Conservation (phyloP, 2,329 filamentous ascomycete genomes). For the Rutstroemia sydowiana region DNA sequence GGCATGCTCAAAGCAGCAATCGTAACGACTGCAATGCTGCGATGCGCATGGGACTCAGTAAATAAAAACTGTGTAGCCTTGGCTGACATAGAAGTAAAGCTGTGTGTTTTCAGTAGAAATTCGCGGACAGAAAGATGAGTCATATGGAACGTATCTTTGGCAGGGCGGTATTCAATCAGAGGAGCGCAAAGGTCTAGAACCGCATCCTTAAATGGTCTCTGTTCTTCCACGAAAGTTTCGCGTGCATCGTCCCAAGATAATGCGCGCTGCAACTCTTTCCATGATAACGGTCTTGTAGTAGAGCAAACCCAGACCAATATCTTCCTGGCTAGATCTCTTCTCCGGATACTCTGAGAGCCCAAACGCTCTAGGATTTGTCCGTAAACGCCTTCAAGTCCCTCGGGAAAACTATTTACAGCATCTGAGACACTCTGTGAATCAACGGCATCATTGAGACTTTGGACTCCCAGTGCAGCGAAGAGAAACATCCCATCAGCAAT, state of each 20-base stretch:
- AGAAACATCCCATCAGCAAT: slow-evolving; percentile 4
- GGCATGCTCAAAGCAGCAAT: background rate
- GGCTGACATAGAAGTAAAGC: slow-evolving; percentile 5
- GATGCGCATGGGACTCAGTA: slow-evolving; percentile 3
- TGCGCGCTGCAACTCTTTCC: slow-evolving; percentile 6
- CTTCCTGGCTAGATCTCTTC: background rate
- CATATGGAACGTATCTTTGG: background rate
- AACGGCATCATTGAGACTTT: slow-evolving; percentile 2
- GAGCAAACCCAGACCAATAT: slow-evolving; percentile 5
- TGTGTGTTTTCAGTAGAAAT: background rate
- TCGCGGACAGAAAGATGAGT: slow-evolving; percentile 2
- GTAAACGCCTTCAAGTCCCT: slow-evolving; percentile 2
- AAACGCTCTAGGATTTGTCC: slow-evolving; percentile 3
- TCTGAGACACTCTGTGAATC: slow-evolving; percentile 1
- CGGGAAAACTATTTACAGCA: slow-evolving; percentile 1
- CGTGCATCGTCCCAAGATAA: slow-evolving; percentile 1
- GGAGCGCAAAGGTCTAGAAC: slow-evolving; percentile 1
- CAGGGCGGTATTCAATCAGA: slow-evolving; percentile 5
- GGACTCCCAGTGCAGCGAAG: slow-evolving; percentile 1
- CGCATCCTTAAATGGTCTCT: slow-evolving; percentile 4
- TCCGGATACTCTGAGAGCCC: slow-evolving; percentile 1
- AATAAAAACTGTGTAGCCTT: slow-evolving; percentile 4
- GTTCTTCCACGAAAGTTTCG: background rate
- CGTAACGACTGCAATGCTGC: background rate
- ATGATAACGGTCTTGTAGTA: slow-evolving; percentile 1